Conservation (phyloP, 345 rosid species). For the Garcia nutans region DNA sequence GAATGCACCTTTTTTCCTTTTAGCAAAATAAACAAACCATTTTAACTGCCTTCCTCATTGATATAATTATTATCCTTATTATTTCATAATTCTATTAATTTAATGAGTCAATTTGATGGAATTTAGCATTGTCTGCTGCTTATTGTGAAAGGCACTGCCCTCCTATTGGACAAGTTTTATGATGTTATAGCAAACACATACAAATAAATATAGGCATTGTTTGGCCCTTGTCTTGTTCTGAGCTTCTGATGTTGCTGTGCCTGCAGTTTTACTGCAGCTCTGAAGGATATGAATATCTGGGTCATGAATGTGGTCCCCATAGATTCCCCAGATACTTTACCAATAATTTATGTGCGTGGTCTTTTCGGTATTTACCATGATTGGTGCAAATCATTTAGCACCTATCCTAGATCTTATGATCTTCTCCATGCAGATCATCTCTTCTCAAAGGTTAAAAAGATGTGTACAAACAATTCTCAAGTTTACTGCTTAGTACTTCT, state of each 20-base stretch:
- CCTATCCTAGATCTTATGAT: slow-evolving; percentile 95
- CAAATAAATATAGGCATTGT: background rate
- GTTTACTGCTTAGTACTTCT: background rate
- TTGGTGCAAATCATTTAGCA: slow-evolving; percentile 96
- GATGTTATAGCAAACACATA: background rate
- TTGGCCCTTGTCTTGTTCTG: slow-evolving; percentile 11
- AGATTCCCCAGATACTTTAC: slow-evolving; percentile 89
- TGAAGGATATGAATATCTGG: slow-evolving; percentile 79
- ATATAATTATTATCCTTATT: background rate
- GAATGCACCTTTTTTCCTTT: background rate
- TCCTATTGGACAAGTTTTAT: background rate
- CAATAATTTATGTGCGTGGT: slow-evolving; percentile 87
- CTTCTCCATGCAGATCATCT: slow-evolving; percentile 97
- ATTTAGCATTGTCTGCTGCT: background rate
- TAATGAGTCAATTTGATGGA: background rate
- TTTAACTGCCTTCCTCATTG: background rate
- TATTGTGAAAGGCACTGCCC: background rate
- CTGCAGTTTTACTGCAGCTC: slow-evolving; percentile 87
- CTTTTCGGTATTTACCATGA: slow-evolving; percentile 92
- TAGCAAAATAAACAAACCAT: background rate
- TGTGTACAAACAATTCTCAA: slow-evolving; percentile 11
- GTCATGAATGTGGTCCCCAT: slow-evolving; percentile 90
- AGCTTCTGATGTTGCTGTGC: slow-evolving; percentile 9
- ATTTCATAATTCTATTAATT: background rate
- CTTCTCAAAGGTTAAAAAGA: slow-evolving; percentile 74